Base-by-base conservation (phyloP, 1,284 basidiomycete genomes). In the Rhodotorula glutinis region DNA sequence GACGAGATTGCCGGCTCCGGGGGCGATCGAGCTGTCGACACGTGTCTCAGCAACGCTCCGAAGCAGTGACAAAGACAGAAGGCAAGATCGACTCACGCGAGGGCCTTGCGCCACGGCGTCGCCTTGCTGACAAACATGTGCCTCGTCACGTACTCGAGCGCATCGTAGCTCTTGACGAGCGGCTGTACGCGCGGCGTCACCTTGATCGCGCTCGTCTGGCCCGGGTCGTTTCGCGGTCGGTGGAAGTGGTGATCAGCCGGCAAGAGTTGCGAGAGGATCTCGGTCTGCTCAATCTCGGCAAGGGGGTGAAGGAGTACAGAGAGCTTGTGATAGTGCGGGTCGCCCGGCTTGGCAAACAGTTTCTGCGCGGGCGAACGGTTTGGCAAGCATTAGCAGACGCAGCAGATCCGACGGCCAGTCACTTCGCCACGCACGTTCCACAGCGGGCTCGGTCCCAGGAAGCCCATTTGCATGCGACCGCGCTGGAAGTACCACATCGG, bases 51-150 rank as follows among this genome's bases (percentile, higher is more conserved):
- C 41, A 46, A 38, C 40, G 43, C 23, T 7, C 13, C 19, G 33
- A 8, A 4, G 7, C 16, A 38, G 13, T 23, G 41, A 30, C 23
- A 5, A 46, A 44, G 53, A 43, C 2, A 10, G 16, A 25, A 21
- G 38, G 29, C n/a, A 13, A 44, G 16, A 19, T 21, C 23, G 19
- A 67, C 72, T 44, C 27, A 72, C 70, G 61, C 40, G 1, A 73
- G n/a, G 4, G 66, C 67, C 57, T 68, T 72, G 25, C 54, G 58
- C 72, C 72, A 73, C 47, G 59, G 40, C 21, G 52, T 47, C 16
- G 63, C 59, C 57, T 62, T 69, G 2, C 55, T 41, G 19, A 70
- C 62, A 62, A 73, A 73, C 72, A 73, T 73, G 43, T 67, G 65
- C 47, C 63, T 51, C 41, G 66, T 53, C 47, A 69, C 47, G 19